Conservation (phyloP, 148 eudicot genomes). For the Beta vulgaris region DNA sequence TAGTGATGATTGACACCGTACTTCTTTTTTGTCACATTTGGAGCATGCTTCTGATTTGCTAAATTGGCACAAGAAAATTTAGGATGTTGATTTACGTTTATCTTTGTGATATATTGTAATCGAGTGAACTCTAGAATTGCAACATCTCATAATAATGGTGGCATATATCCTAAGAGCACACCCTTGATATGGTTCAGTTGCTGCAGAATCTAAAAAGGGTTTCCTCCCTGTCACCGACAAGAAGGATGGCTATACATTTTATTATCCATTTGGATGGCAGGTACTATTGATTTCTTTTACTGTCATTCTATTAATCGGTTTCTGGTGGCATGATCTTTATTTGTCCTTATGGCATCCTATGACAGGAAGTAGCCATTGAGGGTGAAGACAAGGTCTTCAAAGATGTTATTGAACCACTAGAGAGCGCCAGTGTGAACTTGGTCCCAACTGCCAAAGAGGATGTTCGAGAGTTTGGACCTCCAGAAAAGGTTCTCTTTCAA, state of each 20-base stretch:
- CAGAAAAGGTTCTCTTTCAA: conserved; percentile 57
- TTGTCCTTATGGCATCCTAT: background rate
- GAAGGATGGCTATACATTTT: conserved; percentile 84
- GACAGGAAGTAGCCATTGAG: conserved; percentile 83
- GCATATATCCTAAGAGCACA: conserved; percentile 61
- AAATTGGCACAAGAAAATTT: background rate
- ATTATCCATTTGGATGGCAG: conserved; percentile 99
- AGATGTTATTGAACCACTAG: conserved; percentile 98
- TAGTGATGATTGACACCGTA: conserved; percentile 5
- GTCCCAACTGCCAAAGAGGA: conserved; percentile 73
- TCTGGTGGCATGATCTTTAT: background rate
- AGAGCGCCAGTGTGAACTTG: conserved; percentile 81
- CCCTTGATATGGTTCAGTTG: conserved; percentile 96
- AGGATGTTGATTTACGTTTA: background rate
- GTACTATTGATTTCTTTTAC: conserved; percentile 28
- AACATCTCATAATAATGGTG: conserved; percentile 27
- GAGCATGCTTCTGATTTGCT: conserved; percentile 1
- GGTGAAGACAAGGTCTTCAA: conserved; percentile 97
- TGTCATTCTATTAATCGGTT: background rate
- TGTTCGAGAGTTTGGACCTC: conserved; percentile 83
- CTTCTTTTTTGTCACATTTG: background rate
- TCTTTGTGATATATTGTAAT: conserved; percentile 6
- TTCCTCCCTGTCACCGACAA: conserved; percentile 68
- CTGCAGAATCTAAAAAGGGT: conserved; percentile 88
- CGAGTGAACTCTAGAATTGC: conserved; percentile 27